Percentiles rank a stretch among this genome's conserved stretches.
phyloP scores from a whole-genome alignment of 352 stramenopile species.

The Phytophthora foliorum region DNA sequence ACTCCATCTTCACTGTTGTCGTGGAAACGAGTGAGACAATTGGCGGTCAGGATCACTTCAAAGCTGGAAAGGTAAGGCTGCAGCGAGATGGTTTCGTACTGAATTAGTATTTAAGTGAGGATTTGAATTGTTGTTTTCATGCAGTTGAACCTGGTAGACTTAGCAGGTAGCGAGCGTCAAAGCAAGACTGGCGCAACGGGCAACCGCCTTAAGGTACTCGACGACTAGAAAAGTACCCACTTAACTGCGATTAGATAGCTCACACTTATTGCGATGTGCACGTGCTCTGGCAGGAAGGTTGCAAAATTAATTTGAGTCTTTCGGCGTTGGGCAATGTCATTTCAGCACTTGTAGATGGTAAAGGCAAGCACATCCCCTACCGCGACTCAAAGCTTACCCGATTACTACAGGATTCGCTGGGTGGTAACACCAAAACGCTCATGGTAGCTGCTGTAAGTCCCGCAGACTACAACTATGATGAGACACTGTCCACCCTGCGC shows the following conservation, averaged over 20 bases:
- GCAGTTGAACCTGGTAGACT: constrained; percentile 86
- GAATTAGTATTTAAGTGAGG: background rate
- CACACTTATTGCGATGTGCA: background rate
- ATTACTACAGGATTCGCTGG: constrained; percentile 93
- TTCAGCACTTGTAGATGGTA: constrained; percentile 86
- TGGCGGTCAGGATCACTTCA: constrained; percentile 77
- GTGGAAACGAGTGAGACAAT: constrained; percentile 87
- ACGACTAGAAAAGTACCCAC: background rate
- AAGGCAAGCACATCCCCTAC: constrained; percentile 91
- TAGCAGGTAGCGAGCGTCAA: constrained; percentile 85
- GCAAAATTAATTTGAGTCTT: constrained; percentile 89
- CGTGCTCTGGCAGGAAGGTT: constrained; percentile 70
- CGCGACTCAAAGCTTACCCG: constrained; percentile 94
- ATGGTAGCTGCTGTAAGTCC: constrained; percentile 97
- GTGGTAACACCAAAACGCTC: constrained; percentile 96
- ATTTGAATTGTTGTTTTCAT: constrained; percentile 5
- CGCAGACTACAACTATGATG: constrained; percentile 95
- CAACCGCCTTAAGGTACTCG: constrained; percentile 70
- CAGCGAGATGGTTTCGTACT: background rate
- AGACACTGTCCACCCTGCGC: constrained; percentile 96
- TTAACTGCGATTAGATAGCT: background rate
- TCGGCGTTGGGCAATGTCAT: constrained; percentile 89
- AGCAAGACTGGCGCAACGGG: constrained; percentile 88
- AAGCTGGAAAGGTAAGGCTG: constrained; percentile 73
- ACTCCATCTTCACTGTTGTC: constrained; percentile 90